Evolutionary conservation across 2,329 filamentous ascomycete species (phyloP), one percentile per base, ranked within the genome.

Genomic region (Botrytis squamosa): DNA sequence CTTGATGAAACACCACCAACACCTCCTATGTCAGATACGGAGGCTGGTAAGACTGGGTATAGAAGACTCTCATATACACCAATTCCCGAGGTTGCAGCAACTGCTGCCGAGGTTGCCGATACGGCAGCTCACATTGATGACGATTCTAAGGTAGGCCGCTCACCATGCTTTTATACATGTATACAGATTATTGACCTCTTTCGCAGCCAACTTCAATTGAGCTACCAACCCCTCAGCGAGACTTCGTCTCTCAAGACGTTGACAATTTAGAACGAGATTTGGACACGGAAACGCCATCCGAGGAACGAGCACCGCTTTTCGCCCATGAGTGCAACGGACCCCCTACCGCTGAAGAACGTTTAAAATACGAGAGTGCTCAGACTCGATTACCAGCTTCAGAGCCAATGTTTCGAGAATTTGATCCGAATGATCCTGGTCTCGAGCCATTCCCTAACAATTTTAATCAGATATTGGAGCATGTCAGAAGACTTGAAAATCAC

Each of bases 61-160:
- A 78, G 81, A 67, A 79, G 81, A 55, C 75, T 83, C 49, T 83
- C 82, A 4, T 75, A 76, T 9, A 83, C 84, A 14, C 83, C 83
- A 3, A 83, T 84, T 67, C 79, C 81, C 52, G 80, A 86, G 72
- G 83, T 84, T 52, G 82, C 84, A 18, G 78, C 80, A 12, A 84
- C 83, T 20, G 84, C 85, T 10, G 83, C 83, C 6, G 85, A 87
- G 76, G 84, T 85, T 46, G 83, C 84, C 33, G 82, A 85, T 71
- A 81, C 81, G 40, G 84, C 85, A 29, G 79, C 83, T 73, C 79
- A 77, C 7, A 76, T 85, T 76, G 84, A 85, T 73, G 59, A 71
- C 16, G 75, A 79, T 33, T 73, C 72, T 14, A 38, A 59, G 63
- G 74, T 76, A 75, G 44, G 75, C 73, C 18, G 42, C n/a, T 6